Evolutionary conservation across 1,139 yeast genomes (phyloP), one percentile per base, ranked within the genome.

Genomic region (Suhomyces panamericanus): DNA sequence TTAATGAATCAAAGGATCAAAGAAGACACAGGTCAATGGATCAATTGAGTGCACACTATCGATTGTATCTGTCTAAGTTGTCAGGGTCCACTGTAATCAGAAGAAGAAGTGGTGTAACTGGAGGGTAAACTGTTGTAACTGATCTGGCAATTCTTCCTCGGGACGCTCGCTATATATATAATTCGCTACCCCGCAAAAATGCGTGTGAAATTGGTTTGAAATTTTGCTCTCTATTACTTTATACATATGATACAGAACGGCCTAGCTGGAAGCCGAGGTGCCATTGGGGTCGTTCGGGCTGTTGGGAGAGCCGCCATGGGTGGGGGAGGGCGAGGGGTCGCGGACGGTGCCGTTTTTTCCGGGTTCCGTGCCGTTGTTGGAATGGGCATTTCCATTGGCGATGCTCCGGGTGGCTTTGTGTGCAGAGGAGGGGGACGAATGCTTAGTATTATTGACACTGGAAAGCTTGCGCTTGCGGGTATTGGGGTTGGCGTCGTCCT

Each of bases 341-440:
- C 34, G 22, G 2, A 4, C 27, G 32, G 15, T 16, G 32, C 32
- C 22, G 12, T 20, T 12, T 20, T 8, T 32, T 24, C 7, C 11
- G 22, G 8, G 11, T 10, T 32, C 34, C 14, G 34, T 16, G 12
- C 34, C 34, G 20, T 11, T 15, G 20, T 11, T 15, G 5, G 22
- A 16, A 7, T 15, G 17, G 35, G 16, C 26, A 9, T 32, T 33
- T 3, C 28, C 36, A 24, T 22, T 34, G 36, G 27, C 15, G 27
- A 10, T 32, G 35, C 42, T 34, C 15, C 29, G 39, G 20, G 47
- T 35, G 33, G 37, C 41, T 41, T 41, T 47, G 24, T 47, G 42
- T 28, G 31, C 32, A 12, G 24, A 26, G 14, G 17, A 20, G 24
- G 24, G 24, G 24, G 24, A 20, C 2, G 29, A 4, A 13, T 34